These are phyloP conservation scores for Microcyclosporella mali DNA, from an alignment of 2,329 filamentous ascomycete species.

Conservation along the genomic window DNA sequence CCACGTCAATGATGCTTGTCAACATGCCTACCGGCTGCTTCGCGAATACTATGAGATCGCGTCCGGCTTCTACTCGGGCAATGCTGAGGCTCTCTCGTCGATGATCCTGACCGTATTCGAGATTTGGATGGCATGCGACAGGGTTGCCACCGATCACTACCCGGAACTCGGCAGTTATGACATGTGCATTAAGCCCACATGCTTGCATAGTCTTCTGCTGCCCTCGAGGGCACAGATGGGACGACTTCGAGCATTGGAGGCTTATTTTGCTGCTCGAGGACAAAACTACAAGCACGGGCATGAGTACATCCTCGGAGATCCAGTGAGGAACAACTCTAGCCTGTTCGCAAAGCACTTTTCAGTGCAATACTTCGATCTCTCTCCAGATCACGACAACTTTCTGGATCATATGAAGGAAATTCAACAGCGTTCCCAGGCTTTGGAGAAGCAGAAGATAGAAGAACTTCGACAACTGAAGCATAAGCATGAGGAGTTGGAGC, in stretches of 20 bases:
- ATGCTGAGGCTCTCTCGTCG: conserved; percentile 46
- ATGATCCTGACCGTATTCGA: conserved; percentile 52
- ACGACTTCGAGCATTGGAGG: conserved; percentile 46
- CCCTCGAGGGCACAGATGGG: conserved; percentile 42
- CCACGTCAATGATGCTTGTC: no score
- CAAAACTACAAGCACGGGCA: conserved; percentile 15
- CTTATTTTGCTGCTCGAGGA: conserved; percentile 41
- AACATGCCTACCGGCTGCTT: no score
- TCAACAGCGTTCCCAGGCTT: conserved; percentile 15
- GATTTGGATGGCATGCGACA: conserved; percentile 54
- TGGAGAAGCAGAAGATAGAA: conserved; percentile 38
- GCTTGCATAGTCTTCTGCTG: conserved; percentile 53
- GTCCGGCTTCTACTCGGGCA: conserved; percentile 35
- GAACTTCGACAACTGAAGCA: conserved; percentile 25
- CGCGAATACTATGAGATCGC: conserved; percentile 15
- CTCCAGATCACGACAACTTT: neutral
- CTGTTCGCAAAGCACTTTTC: conserved; percentile 39
- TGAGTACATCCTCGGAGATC: conserved; percentile 46
- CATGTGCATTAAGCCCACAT: conserved; percentile 46
- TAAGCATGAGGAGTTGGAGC: no score
- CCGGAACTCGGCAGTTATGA: conserved; percentile 48
- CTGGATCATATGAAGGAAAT: conserved; percentile 18
- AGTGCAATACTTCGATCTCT: conserved; percentile 38
- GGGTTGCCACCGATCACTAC: conserved; percentile 36
- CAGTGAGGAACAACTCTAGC: conserved; percentile 8